Evolutionary conservation across 78 protist species (phyloP).

Genomic region (Monocercomonoides exilis): DNA sequence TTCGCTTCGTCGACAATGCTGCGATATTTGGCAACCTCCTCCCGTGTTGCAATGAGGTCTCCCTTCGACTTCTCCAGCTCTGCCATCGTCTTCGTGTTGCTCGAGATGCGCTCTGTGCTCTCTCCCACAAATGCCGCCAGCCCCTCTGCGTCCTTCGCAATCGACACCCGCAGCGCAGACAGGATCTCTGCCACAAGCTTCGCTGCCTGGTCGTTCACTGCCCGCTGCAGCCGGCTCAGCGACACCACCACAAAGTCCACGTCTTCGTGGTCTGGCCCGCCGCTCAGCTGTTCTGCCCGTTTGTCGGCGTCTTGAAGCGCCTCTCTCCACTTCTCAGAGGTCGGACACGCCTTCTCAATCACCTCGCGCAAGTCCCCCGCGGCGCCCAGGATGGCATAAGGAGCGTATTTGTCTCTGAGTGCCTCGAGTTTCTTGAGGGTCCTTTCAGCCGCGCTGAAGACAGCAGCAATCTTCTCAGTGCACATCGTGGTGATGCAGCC

Average conservation of each 20-base stretch:
- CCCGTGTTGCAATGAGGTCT: too few relatives aligned
- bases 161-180: not conserved
- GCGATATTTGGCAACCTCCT: too few relatives aligned
- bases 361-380: not conserved
- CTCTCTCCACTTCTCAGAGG: not conserved
- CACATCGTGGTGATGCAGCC: not conserved
- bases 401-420: not conserved
- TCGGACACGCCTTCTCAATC: not conserved
- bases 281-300: not conserved
- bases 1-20: too few relatives aligned
- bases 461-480: not conserved
- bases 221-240: not conserved
- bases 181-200: not conserved
- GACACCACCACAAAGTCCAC: not conserved
- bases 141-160: not conserved
- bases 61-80: not conserved
- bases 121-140: not conserved
- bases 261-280: not conserved
- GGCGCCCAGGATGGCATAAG: not conserved
- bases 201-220: not conserved
- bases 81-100: not conserved
- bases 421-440: not conserved
- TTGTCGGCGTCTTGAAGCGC: not conserved
- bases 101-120: not conserved
- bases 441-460: not conserved